Evolutionary conservation across 805 yeast genomes (phyloP), one percentile per base, ranked within the genome.

Genomic region (Nakazawaea wyomingensis): DNA sequence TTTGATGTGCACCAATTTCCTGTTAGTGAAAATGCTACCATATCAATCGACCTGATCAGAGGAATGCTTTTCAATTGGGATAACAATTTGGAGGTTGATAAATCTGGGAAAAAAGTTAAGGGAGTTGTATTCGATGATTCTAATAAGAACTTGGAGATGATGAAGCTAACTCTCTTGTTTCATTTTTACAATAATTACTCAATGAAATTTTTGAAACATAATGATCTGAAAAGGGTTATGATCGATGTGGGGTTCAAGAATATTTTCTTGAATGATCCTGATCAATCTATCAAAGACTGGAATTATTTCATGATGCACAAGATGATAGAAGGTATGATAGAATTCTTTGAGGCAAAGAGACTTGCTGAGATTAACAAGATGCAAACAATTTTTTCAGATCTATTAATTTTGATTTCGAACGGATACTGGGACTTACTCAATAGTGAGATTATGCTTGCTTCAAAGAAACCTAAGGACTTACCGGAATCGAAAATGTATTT

Each of bases 401-500:
- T 34, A 1, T 20, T 44, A 10, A 13, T 39, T 2, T 17, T 39
- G 32, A 21, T 39, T 2, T 34, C 20, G 13, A 38, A 44, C 31
- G 40, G 43, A 9, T 44, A 44, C 17, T 39, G 43, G 43, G 47
- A 44, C 30, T 33, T 44, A 8, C 34, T 44, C 14, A 39, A 34
- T 21, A 34, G 43, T 19, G 47, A 44, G 22, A 39, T 44, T 18
- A 39, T 39, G 36, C 39, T 39, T 7, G 29, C 34, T 5, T 19
- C 40, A 2, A 34, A 22, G 17, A 30, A 39, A 21, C 38, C 47
- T 5, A 10, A 14, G 14, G 14, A 37, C 16, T 34, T 34, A 31
- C 43, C 40, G 20, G 24, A 8, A 5, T 17, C 40, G 13, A 36
- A 39, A 24, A 19, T 17, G 22, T 44, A 39, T 30, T 26, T 38